Evolutionary conservation across 257 asterid species (phyloP).

Genomic region (Solanum pimpinellifolium): DNA sequence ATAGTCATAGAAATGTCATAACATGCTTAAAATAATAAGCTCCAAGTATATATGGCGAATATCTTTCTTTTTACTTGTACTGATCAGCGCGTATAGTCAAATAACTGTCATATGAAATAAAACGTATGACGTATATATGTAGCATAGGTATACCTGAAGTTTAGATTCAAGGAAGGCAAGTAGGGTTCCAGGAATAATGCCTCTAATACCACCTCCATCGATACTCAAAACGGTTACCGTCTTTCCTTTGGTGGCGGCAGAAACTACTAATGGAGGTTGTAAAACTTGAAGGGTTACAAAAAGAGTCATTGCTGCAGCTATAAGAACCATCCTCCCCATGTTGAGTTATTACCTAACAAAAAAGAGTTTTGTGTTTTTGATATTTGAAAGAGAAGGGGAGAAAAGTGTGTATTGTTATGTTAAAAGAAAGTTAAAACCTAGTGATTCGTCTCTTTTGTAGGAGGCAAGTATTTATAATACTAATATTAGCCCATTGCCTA

Average conservation of each 20-base stretch:
- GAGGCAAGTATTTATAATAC: neutral
- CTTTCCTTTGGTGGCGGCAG: conserved; percentile 27
- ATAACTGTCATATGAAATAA: neutral
- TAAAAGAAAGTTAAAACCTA: neutral
- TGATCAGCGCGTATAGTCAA: neutral
- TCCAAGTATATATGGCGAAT: neutral
- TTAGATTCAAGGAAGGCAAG: conserved; percentile 43
- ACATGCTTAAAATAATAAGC: neutral
- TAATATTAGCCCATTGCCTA: neutral
- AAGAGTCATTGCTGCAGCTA: conserved; percentile 14
- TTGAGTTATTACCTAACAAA: neutral
- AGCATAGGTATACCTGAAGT: conserved; percentile 26
- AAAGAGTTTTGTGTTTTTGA: neutral
- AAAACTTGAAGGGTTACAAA: conserved; percentile 3
- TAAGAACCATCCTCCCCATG: conserved; percentile 21
- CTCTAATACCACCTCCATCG: conserved; percentile 67
- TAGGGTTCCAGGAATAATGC: conserved; percentile 40
- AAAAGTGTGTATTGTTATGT: neutral
- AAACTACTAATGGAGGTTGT: conserved; percentile 1
- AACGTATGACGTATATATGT: neutral
- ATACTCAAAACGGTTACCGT: conserved; percentile 36
- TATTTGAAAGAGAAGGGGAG: neutral
- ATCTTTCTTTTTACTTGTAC: neutral
- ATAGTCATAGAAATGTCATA: neutral
- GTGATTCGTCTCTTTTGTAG: neutral